phyloP scores from a whole-genome alignment of 2,329 filamentous ascomycete species.

The Chrysosporium queenslandicum region DNA sequence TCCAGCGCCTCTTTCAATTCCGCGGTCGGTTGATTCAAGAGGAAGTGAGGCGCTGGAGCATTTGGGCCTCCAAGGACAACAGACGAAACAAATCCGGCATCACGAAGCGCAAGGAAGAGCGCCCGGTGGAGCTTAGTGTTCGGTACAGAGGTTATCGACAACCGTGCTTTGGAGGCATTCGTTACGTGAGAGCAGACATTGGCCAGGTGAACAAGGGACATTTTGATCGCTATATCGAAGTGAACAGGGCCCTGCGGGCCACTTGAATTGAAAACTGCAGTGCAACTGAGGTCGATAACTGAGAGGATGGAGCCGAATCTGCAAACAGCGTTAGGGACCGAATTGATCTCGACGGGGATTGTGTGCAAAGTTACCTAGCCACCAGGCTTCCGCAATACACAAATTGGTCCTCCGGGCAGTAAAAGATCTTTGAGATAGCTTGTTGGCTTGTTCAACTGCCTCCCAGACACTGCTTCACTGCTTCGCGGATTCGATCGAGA shows the following conservation, averaged over 20 bases:
- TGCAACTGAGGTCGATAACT: background rate
- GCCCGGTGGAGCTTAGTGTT: constrained; percentile 71
- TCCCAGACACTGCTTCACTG: background rate
- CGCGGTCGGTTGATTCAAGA: constrained; percentile 43
- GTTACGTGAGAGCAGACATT: constrained; percentile 84
- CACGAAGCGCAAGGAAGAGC: constrained; percentile 66
- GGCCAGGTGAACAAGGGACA: constrained; percentile 65
- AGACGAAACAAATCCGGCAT: constrained; percentile 68
- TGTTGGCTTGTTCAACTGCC: background rate
- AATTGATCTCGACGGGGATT: background rate
- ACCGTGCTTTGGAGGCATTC: constrained; percentile 73
- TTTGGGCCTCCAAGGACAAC: constrained; percentile 62
- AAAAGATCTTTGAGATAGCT: background rate
- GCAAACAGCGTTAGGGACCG: background rate
- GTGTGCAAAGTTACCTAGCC: background rate
- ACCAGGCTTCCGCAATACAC: too few relatives aligned
- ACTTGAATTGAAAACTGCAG: background rate
- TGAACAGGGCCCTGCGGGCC: constrained; percentile 20
- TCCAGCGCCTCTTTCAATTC: constrained; percentile 30
- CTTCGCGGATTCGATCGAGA: background rate
- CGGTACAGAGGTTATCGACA: constrained; percentile 73
- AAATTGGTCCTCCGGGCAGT: too few relatives aligned
- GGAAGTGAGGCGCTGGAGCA: constrained; percentile 45
- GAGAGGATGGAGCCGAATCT: background rate
- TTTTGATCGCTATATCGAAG: constrained; percentile 25